These are phyloP conservation scores for Aspergillus tubingensis DNA, from an alignment of 2,329 filamentous ascomycete species.

Conservation along the genomic window DNA sequence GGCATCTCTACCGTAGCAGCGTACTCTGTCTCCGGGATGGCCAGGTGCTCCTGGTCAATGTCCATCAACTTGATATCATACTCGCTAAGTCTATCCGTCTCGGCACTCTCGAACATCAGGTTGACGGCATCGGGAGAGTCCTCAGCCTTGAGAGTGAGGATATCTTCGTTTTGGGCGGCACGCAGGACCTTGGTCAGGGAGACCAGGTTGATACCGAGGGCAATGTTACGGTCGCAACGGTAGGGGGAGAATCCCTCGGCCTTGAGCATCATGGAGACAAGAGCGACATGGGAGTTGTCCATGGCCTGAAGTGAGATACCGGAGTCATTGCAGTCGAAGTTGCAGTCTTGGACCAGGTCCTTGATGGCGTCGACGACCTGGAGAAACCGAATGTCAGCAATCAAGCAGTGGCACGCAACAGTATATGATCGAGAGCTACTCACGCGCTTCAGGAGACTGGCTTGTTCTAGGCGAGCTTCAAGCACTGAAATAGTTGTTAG, in stretches of 20 bases:
- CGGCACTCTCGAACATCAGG: conserved; percentile 87
- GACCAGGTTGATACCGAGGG: conserved; percentile 92
- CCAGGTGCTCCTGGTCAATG: conserved; percentile 98
- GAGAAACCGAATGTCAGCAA: conserved; percentile 11
- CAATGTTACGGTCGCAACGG: conserved; percentile 98
- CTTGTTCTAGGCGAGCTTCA: conserved; percentile 96
- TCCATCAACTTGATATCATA: conserved; percentile 99
- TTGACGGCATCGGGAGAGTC: conserved; percentile 95
- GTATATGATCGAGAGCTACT: conserved; percentile 19
- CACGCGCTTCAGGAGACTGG: conserved; percentile 92
- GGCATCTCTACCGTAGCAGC: conserved; percentile 89
- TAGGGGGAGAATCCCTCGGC: conserved; percentile 92
- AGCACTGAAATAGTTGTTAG: conserved; percentile 64
- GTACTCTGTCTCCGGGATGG: conserved; percentile 99
- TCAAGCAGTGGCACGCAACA: background rate
- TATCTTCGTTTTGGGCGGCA: conserved; percentile 89
- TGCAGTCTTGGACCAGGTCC: conserved; percentile 98
- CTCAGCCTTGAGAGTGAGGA: conserved; percentile 95
- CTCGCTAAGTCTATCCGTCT: conserved; percentile 90
- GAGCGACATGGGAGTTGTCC: conserved; percentile 99
- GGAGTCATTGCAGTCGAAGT: conserved; percentile 99
- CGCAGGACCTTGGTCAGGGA: conserved; percentile 97
- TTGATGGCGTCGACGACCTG: conserved; percentile 99
- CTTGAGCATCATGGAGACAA: conserved; percentile 98
- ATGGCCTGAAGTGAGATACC: conserved; percentile 98